phyloP scores from a whole-genome alignment of 192 early-diverging fungal genomes.

The Coemansia furcata region DNA sequence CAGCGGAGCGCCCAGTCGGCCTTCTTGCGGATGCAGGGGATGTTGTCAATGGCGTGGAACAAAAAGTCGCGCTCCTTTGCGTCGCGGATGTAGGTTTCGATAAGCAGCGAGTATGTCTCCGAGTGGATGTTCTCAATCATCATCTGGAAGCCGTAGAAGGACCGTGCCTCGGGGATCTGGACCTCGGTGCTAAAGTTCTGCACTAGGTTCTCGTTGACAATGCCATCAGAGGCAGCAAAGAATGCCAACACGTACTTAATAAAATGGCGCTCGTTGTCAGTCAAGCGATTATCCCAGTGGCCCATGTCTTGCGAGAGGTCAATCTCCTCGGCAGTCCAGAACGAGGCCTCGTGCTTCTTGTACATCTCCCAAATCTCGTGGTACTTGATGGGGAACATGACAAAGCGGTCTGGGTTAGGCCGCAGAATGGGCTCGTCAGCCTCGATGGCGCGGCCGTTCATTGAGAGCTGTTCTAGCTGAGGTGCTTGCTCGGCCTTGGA shows the following conservation, averaged over 20 bases:
- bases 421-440: slow-evolving; percentile 58
- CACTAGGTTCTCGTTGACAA: slow-evolving; percentile 94
- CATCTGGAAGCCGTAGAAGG: slow-evolving; percentile 97
- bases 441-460: slow-evolving; percentile 45
- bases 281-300: slow-evolving; percentile 86
- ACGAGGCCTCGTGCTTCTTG: slow-evolving; percentile 96
- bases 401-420: slow-evolving; percentile 78
- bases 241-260: slow-evolving; percentile 92
- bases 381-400: slow-evolving; percentile 92
- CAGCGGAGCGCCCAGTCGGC: slow-evolving; percentile 96
- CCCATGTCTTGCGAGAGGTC: slow-evolving; percentile 88
- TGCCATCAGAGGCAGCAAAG: slow-evolving; percentile 94
- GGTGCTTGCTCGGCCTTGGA: slow-evolving; percentile 39
- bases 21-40: slow-evolving; percentile 94
- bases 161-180: slow-evolving; percentile 90
- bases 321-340: slow-evolving; percentile 96
- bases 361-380: slow-evolving; percentile 97
- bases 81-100: slow-evolving; percentile 95
- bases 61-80: slow-evolving; percentile 74
- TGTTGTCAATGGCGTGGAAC: slow-evolving; percentile 92
- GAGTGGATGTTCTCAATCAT: slow-evolving; percentile 98
- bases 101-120: slow-evolving; percentile 93
- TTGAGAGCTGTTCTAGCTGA: slow-evolving; percentile 25
- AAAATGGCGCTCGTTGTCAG: slow-evolving; percentile 84
- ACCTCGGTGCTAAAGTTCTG: slow-evolving; percentile 89